phyloP scores from a whole-genome alignment of 225 moss, liverwort and hornwort species.

The Rhytidiadelphus loreus region DNA sequence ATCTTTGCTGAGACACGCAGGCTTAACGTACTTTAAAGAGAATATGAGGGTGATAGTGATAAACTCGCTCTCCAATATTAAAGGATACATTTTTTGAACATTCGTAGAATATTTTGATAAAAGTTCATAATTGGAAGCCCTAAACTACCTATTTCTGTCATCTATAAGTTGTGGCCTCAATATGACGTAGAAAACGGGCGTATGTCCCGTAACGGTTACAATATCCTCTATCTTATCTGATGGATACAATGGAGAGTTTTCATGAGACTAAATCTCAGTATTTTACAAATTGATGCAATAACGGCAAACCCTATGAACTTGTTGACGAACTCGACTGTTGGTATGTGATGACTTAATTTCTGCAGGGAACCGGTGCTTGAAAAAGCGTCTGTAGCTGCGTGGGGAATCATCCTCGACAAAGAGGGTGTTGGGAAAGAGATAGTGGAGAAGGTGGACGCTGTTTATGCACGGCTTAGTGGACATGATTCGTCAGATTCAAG shows the following conservation, averaged over 20 bases:
- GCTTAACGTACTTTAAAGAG: background rate
- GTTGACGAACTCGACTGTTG: background rate
- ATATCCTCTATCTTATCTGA: background rate
- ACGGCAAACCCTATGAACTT: background rate
- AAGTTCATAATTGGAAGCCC: background rate
- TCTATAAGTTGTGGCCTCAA: background rate
- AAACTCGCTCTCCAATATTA: background rate
- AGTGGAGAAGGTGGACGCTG: conserved; percentile 58
- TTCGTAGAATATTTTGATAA: background rate
- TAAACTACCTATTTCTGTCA: background rate
- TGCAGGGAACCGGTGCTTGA: conserved; percentile 52
- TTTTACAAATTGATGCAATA: background rate
- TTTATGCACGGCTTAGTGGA: conserved; percentile 41
- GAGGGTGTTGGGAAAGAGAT: conserved; percentile 63
- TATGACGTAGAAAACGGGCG: background rate
- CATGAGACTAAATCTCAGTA: background rate
- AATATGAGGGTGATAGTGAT: no score
- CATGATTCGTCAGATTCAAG: conserved; percentile 52
- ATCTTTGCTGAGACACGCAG: background rate
- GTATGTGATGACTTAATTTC: background rate
- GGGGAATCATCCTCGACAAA: conserved; percentile 56
- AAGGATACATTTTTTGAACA: background rate
- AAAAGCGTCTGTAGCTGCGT: conserved; percentile 63
- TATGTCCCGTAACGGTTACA: background rate
- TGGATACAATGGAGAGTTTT: background rate